Evolutionary conservation across 164 flowering plant genomes (phyloP).

Genomic region (Umbilicus rupestris): DNA sequence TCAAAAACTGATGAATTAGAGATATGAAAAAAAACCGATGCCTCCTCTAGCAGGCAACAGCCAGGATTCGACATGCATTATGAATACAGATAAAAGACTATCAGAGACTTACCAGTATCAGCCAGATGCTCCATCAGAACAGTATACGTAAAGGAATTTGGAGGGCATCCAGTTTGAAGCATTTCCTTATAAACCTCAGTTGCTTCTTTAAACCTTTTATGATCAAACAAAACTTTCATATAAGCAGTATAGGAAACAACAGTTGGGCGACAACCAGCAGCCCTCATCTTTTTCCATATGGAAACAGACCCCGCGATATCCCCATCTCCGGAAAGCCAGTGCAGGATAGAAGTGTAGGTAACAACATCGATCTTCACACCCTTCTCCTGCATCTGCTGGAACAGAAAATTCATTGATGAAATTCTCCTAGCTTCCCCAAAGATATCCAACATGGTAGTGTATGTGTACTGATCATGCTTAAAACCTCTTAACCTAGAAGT

Average conservation of each 20-base stretch:
- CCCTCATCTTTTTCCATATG: slow-evolving; percentile 77
- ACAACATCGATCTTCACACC: slow-evolving; percentile 62
- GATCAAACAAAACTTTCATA: slow-evolving; percentile 73
- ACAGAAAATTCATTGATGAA: slow-evolving; percentile 61
- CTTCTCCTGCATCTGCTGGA: slow-evolving; percentile 64
- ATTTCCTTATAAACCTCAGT: slow-evolving; percentile 65
- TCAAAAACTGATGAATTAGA: no score
- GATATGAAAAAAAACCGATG: background rate
- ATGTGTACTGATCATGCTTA: slow-evolving; percentile 87
- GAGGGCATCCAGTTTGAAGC: slow-evolving; percentile 52
- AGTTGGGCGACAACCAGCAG: slow-evolving; percentile 49
- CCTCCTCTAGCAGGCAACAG: background rate
- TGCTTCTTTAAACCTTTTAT: slow-evolving; percentile 50
- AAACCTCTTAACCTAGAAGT: slow-evolving; percentile 40
- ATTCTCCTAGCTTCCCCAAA: slow-evolving; percentile 93
- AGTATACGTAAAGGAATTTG: slow-evolving; percentile 81
- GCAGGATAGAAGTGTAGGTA: slow-evolving; percentile 71
- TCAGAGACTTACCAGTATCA: slow-evolving; percentile 43
- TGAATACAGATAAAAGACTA: background rate
- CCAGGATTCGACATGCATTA: background rate
- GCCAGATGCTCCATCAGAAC: slow-evolving; percentile 79
- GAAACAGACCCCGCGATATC: slow-evolving; percentile 55
- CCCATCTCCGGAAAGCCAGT: slow-evolving; percentile 76
- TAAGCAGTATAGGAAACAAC: slow-evolving; percentile 87
- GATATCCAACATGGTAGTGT: slow-evolving; percentile 88